phyloP scores from a whole-genome alignment of 352 stramenopile genomes.

The Pythium grandisporangium region DNA sequence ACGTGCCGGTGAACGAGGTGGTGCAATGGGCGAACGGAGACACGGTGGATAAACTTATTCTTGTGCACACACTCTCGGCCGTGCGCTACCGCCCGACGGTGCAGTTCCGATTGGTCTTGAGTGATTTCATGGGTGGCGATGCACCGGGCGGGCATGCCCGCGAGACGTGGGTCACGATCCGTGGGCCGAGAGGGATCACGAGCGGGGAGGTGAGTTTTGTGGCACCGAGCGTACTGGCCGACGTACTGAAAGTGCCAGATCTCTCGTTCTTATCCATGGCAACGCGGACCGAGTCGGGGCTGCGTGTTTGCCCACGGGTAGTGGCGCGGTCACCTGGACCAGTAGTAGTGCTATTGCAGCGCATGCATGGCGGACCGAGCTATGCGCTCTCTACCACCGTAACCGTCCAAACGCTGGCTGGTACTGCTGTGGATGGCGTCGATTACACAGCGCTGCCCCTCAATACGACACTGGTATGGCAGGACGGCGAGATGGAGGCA shows the following conservation, averaged over 20 bases:
- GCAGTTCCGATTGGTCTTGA: slow-evolving; percentile 30
- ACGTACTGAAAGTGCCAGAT: slow-evolving; percentile 27
- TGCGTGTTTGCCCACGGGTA: slow-evolving; percentile 39
- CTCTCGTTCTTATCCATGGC: slow-evolving; percentile 36
- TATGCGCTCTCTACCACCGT: slow-evolving; percentile 13
- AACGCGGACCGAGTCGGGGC: slow-evolving; percentile 35
- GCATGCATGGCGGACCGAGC: slow-evolving; percentile 33
- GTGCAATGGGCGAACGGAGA: slow-evolving; percentile 52
- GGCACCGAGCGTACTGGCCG: slow-evolving; percentile 13
- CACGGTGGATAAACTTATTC: slow-evolving; percentile 27
- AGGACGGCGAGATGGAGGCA: slow-evolving; percentile 13
- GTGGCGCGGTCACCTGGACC: slow-evolving; percentile 19
- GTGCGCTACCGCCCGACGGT: slow-evolving; percentile 17
- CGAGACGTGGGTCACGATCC: slow-evolving; percentile 29
- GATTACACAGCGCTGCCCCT: slow-evolving; percentile 33
- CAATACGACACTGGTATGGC: slow-evolving; percentile 20
- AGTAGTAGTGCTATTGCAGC: slow-evolving; percentile 35
- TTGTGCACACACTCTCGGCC: slow-evolving; percentile 27
- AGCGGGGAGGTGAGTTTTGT: slow-evolving; percentile 51
- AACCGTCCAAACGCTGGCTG: slow-evolving; percentile 25
- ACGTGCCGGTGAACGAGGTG: slow-evolving; percentile 18
- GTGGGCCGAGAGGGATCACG: slow-evolving; percentile 24
- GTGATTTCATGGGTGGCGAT: slow-evolving; percentile 9
- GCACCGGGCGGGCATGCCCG: slow-evolving; percentile 15
- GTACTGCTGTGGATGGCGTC: slow-evolving; percentile 34